These are phyloP conservation scores for Colletotrichum tofieldiae DNA, from an alignment of 2,329 filamentous ascomycete genomes.

Conservation along the genomic window DNA sequence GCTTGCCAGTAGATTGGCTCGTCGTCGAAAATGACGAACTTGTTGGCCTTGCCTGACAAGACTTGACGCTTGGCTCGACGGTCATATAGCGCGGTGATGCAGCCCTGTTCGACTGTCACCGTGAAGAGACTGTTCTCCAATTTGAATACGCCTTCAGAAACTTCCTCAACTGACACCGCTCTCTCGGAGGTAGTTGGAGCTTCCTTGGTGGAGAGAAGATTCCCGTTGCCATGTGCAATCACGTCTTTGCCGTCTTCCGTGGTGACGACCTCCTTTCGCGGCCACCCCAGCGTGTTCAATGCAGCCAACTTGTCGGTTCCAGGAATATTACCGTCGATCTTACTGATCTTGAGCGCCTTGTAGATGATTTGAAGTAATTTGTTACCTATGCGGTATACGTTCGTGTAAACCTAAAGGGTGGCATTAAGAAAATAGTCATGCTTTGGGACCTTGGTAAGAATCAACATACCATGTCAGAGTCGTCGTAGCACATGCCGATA, in stretches of 20 bases:
- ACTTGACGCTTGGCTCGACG: slow-evolving; percentile 70
- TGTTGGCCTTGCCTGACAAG: slow-evolving; percentile 73
- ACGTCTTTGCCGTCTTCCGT: slow-evolving; percentile 49
- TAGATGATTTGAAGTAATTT: slow-evolving; percentile 7
- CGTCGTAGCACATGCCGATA: slow-evolving; percentile 80
- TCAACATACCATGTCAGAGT: slow-evolving; percentile 68
- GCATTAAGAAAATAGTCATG: slow-evolving; percentile 1
- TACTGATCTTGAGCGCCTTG: not conserved
- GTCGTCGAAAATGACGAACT: slow-evolving; percentile 78
- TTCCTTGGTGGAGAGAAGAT: slow-evolving; percentile 48
- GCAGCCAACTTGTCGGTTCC: slow-evolving; percentile 71
- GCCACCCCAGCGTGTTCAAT: slow-evolving; percentile 76
- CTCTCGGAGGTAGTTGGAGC: not conserved
- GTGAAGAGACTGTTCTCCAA: slow-evolving; percentile 70
- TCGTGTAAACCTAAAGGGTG: slow-evolving; percentile 4
- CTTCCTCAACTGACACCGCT: slow-evolving; percentile 59
- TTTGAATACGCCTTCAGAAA: slow-evolving; percentile 66
- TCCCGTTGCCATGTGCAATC: slow-evolving; percentile 48
- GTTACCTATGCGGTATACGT: not conserved
- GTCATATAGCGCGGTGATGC: slow-evolving; percentile 75
- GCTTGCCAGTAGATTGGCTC: slow-evolving; percentile 82
- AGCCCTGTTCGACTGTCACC: slow-evolving; percentile 70
- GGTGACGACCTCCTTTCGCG: slow-evolving; percentile 66
- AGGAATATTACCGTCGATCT: slow-evolving; percentile 61
- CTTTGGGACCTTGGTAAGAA: no score